Evolutionary conservation across 2,329 filamentous ascomycete species (phyloP).

Genomic region (Nigrograna mackinnonii): DNA sequence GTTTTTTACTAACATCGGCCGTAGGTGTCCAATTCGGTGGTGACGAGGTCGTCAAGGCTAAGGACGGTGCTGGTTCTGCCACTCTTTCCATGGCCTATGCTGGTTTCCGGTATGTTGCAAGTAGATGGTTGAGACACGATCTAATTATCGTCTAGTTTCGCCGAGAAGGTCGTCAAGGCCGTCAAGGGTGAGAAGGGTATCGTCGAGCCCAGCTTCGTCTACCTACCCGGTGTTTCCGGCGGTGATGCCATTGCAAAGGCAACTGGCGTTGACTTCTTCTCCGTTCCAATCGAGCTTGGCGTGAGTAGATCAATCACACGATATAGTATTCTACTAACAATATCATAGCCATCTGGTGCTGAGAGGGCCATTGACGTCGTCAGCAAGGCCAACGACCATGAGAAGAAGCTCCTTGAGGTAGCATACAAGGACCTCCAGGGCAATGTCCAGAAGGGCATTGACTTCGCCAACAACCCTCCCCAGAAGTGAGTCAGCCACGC

Average conservation of each 20-base stretch:
- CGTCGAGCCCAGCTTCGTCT: conserved; percentile 93
- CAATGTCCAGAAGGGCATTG: conserved; percentile 93
- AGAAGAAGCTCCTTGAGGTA: conserved; percentile 83
- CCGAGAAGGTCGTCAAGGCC: conserved; percentile 91
- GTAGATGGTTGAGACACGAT: too few relatives aligned
- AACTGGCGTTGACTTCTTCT: conserved; percentile 90
- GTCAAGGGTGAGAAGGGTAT: conserved; percentile 88
- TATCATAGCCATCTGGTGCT: conserved; percentile 73
- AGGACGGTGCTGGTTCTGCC: conserved; percentile 87
- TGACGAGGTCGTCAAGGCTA: conserved; percentile 95
- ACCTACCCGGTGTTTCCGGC: conserved; percentile 86
- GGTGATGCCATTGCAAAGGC: conserved; percentile 84
- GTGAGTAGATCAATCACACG: too few relatives aligned
- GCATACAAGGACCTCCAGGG: conserved; percentile 78
- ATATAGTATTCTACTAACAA: too few relatives aligned
- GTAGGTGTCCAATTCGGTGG: conserved; percentile 92
- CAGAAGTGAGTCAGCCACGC: conserved; percentile 32
- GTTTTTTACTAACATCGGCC: conserved; percentile 8
- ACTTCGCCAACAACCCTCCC: conserved; percentile 84
- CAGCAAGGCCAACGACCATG: conserved; percentile 75
- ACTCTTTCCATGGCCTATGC: conserved; percentile 96
- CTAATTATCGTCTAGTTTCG: conserved; percentile 78
- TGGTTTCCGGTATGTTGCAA: conserved; percentile 77
- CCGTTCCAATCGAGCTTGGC: conserved; percentile 91
- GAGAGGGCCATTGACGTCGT: conserved; percentile 86